Conservation (phyloP, 164 flowering plant species). For the Tinospora cordifolia region DNA sequence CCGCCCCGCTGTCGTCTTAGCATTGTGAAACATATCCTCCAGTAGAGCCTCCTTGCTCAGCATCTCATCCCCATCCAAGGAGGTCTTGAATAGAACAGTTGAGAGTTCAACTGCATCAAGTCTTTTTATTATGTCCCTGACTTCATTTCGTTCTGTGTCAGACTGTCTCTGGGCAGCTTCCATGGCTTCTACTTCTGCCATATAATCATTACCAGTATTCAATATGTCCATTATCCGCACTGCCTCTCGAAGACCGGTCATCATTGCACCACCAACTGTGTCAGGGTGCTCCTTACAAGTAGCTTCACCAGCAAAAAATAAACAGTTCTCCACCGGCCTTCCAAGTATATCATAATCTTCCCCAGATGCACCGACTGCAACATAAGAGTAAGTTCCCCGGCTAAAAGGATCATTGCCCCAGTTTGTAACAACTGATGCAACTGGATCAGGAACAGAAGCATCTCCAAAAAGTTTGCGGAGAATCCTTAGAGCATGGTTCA, state of each 20-base stretch:
- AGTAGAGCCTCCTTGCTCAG: slow-evolving; percentile 57
- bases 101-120: slow-evolving; percentile 80
- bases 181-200: slow-evolving; percentile 79
- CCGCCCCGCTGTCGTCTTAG: slow-evolving; percentile 79
- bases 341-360: slow-evolving; percentile 95
- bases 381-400: slow-evolving; percentile 95
- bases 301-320: slow-evolving; percentile 99
- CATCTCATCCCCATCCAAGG: slow-evolving; percentile 48
- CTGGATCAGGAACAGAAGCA: slow-evolving; percentile 72
- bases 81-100: slow-evolving; percentile 44
- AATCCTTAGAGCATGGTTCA: slow-evolving; percentile 67
- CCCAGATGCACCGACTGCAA: slow-evolving; percentile 96
- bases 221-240: slow-evolving; percentile 85
- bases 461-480: slow-evolving; percentile 91
- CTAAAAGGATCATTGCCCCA: slow-evolving; percentile 99
- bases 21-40: slow-evolving; percentile 67
- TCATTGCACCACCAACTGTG: slow-evolving; percentile 99
- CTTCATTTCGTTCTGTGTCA: slow-evolving; percentile 72
- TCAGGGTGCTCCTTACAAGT: slow-evolving; percentile 99
- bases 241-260: slow-evolving; percentile 98
- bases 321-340: slow-evolving; percentile 79
- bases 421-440: slow-evolving; percentile 91
- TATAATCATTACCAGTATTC: slow-evolving; percentile 66
- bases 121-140: slow-evolving; percentile 69
- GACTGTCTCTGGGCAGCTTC: slow-evolving; percentile 73